Evolutionary conservation across 1,139 yeast species (phyloP).

Genomic region (Kazachstania sp.): DNA sequence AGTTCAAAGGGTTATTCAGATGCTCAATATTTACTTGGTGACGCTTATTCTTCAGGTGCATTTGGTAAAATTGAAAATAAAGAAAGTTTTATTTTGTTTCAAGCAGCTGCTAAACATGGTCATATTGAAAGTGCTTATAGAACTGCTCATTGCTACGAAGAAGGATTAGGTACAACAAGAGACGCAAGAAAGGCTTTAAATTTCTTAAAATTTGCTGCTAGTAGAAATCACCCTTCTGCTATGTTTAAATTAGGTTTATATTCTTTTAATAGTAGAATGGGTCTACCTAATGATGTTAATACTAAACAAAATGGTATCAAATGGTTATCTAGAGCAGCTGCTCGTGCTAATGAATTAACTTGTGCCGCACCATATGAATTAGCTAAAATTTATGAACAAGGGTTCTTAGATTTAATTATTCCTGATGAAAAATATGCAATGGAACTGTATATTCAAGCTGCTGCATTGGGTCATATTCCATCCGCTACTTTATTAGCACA

Average conservation of each 20-base stretch:
- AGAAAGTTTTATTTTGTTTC: conserved; percentile 70
- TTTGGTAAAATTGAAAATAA: conserved; percentile 74
- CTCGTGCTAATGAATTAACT: conserved; percentile 72
- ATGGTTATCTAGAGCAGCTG: conserved; percentile 85
- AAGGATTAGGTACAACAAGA: conserved; percentile 86
- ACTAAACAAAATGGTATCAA: conserved; percentile 82
- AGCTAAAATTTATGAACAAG: conserved; percentile 74
- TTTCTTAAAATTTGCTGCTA: conserved; percentile 78
- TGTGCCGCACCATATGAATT: conserved; percentile 92
- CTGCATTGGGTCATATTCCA: conserved; percentile 76
- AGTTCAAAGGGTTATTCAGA: conserved; percentile 79
- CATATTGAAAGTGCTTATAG: conserved; percentile 88
- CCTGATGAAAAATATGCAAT: conserved; percentile 78
- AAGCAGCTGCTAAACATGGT: conserved; percentile 86
- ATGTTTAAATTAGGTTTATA: conserved; percentile 88
- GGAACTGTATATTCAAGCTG: conserved; percentile 80
- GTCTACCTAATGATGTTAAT: conserved; percentile 55
- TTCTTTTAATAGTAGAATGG: conserved; percentile 78
- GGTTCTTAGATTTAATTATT: conserved; percentile 80
- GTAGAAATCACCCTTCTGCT: conserved; percentile 89
- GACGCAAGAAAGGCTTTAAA: conserved; percentile 83
- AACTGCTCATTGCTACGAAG: conserved; percentile 84
- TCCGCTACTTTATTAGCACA: conserved; percentile 76
- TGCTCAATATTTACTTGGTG: conserved; percentile 85
- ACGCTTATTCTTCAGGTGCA: conserved; percentile 80